Evolutionary conservation across 768 basidiomycete species (phyloP), one percentile per base, ranked within the genome.

Genomic region (Russula foetens): DNA sequence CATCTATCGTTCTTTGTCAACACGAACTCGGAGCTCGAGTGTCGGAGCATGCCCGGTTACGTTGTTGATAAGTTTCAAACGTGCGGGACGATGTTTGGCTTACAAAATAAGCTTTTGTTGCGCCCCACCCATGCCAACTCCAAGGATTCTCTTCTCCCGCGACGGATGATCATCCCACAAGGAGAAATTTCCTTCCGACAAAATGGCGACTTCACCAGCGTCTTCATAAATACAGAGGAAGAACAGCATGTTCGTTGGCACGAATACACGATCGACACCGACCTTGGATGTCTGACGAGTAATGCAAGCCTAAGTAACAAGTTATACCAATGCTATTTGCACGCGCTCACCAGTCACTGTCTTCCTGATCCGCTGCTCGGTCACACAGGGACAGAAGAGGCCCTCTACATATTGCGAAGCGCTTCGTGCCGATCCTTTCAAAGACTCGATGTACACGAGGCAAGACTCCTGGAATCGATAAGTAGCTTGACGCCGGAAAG

Each of bases 21-120:
- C 39, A 19, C 2, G 8, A 3, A 41, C 17, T 7, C 15, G 39
- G 39, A 41, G 2, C 39, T 41, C 39, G 39, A 41, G 39, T 41
- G 39, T 41, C 39, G 39, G 7, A 41, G 3, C 12, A 17, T 41
- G 17, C 39, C 39, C 12, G 39, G 39, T 19, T 41, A 11, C 39
- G 67, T 76, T 17, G 12, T 41, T 19, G 39, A 41, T 17, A 41
- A 41, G 39, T 2, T 7, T 2, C 39, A 41, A 17, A 3, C 11
- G 39, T 41, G 39, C 7, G 39, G 39, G 39, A 41, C 39, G 7
- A 11, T 41, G 39, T 41, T 19, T 41, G 39, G 39, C 7, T 19
- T 41, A 17, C 5, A 12, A 41, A 41, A 41, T 17, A 41, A 41
- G 19, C 39, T 41, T 7, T 4, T 41, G 3, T 41, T 41, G 17